phyloP scores from a whole-genome alignment of 192 early-diverging fungal species.

The Haplosporangium gracile region DNA sequence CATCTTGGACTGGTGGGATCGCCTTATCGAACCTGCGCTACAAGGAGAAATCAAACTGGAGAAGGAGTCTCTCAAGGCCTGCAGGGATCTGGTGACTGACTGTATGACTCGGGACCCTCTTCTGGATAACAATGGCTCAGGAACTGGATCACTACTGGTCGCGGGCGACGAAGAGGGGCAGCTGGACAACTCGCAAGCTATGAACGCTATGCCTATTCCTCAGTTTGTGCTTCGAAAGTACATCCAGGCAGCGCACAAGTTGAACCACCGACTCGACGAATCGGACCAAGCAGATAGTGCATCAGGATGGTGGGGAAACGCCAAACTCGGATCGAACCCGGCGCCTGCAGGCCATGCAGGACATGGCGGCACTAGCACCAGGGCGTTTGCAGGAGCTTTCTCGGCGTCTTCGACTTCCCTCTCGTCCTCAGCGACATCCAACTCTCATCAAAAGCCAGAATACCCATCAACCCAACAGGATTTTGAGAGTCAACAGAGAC shows the following conservation, averaged over 20 bases:
- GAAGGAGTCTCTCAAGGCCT: slow-evolving; percentile 42
- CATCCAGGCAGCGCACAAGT: slow-evolving; percentile 32
- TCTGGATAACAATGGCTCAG: slow-evolving; percentile 20
- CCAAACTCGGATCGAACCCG: not conserved
- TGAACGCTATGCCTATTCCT: slow-evolving; percentile 35
- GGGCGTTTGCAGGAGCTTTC: slow-evolving; percentile 1
- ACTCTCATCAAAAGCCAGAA: slow-evolving; percentile 5
- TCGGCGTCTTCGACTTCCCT: not conserved
- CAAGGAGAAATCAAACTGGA: slow-evolving; percentile 53
- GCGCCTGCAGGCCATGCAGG: slow-evolving; percentile 15
- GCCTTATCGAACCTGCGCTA: slow-evolving; percentile 45
- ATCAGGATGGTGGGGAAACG: slow-evolving; percentile 16
- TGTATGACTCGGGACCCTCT: slow-evolving; percentile 44
- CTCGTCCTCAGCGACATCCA: not conserved
- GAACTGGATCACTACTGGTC: slow-evolving; percentile 30
- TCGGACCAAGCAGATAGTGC: slow-evolving; percentile 1
- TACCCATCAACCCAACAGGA: slow-evolving; percentile 23
- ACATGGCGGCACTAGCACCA: slow-evolving; percentile 13
- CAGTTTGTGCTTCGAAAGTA: slow-evolving; percentile 50
- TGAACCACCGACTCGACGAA: slow-evolving; percentile 42
- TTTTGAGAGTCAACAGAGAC: slow-evolving; percentile 31
- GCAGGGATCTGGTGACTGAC: slow-evolving; percentile 47
- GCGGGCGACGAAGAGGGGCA: slow-evolving; percentile 53
- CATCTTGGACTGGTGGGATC: slow-evolving; percentile 56
- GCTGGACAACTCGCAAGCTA: slow-evolving; percentile 24